phyloP scores from a whole-genome alignment of 75 land plant species.

The Adiantum capillusveneris region DNA sequence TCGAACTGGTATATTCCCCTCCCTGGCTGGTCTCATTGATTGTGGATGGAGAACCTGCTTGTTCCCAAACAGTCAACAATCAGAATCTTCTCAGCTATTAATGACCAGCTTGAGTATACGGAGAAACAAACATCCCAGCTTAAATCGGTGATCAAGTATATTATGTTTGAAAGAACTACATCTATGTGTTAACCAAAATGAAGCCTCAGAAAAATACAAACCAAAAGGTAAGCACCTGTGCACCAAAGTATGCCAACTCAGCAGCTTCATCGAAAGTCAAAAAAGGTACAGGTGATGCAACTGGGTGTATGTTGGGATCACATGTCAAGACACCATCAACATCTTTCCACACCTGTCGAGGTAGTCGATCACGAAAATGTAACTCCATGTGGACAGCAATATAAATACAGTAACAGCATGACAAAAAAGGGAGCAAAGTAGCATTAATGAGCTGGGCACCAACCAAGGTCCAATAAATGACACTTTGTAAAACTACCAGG shows the following conservation, averaged over 20 bases:
- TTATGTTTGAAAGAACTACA: too few relatives aligned
- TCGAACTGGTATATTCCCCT: slow-evolving; percentile 86
- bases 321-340: slow-evolving; percentile 99
- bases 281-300: slow-evolving; percentile 73
- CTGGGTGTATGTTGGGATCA: slow-evolving; percentile 68
- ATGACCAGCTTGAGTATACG: not conserved
- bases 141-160: too few relatives aligned
- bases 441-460: too few relatives aligned
- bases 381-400: too few relatives aligned
- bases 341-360: slow-evolving; percentile 95
- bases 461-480: too few relatives aligned
- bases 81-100: too few relatives aligned
- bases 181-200: not conserved
- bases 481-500: too few relatives aligned
- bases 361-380: too few relatives aligned
- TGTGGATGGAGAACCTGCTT: slow-evolving; percentile 94
- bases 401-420: too few relatives aligned
- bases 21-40: slow-evolving; percentile 95
- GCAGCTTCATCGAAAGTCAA: slow-evolving; percentile 98
- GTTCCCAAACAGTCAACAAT: too few relatives aligned
- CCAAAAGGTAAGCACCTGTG: slow-evolving; percentile 39
- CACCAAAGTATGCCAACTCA: slow-evolving; percentile 98
- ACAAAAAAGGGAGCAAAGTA: too few relatives aligned
- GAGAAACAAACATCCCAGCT: not conserved
- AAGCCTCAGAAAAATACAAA: not conserved